Evolutionary conservation across 345 rosid genomes (phyloP).

Genomic region (Eucalyptus victrix): DNA sequence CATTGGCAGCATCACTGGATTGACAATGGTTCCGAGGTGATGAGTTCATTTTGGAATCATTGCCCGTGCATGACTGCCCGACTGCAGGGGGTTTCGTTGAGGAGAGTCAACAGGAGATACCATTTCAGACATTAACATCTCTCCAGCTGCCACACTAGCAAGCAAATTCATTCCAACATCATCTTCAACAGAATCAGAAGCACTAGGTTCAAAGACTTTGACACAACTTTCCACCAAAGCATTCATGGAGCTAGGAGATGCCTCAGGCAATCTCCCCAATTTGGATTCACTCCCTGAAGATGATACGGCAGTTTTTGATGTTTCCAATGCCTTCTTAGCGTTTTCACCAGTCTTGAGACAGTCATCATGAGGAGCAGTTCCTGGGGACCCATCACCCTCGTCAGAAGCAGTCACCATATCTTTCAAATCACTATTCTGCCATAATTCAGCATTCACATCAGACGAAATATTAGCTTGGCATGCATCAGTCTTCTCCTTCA

Average conservation of each 20-base stretch:
- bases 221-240: conserved; percentile 89
- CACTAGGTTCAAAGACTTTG: conserved; percentile 50
- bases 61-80: conserved; percentile 18
- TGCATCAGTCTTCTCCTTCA: conserved; percentile 34
- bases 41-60: conserved; percentile 16
- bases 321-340: conserved; percentile 21
- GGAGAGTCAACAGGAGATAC: conserved; percentile 47
- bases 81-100: conserved; percentile 8
- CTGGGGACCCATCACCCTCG: conserved; percentile 43
- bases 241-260: conserved; percentile 62
- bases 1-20: conserved; percentile 7
- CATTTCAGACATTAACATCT: conserved; percentile 51
- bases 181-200: conserved; percentile 41
- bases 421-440: conserved; percentile 57
- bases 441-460: conserved; percentile 40
- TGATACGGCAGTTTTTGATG: conserved; percentile 21
- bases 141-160: conserved; percentile 93
- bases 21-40: conserved; percentile 8
- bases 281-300: conserved; percentile 31
- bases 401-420: conserved; percentile 27
- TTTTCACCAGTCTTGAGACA: conserved; percentile 22
- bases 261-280: conserved; percentile 38
- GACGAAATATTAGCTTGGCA: conserved; percentile 18
- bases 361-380: conserved; percentile 30
- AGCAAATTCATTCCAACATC: conserved; percentile 94